Evolutionary conservation across 2,329 filamentous ascomycete genomes (phyloP).

Genomic region (Apiospora phragmitis): DNA sequence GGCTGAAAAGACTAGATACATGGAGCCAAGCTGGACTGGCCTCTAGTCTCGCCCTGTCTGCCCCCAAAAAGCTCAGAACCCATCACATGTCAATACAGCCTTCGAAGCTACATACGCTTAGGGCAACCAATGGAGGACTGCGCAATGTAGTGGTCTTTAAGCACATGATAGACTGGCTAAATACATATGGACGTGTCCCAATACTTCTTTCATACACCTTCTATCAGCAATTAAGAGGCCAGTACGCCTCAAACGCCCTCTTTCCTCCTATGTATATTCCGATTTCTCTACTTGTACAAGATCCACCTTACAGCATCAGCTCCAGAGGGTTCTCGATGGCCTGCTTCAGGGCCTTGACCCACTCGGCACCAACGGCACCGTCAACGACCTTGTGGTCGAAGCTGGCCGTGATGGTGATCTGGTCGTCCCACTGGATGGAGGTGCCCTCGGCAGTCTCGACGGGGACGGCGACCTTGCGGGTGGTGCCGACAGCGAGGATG

Average conservation of each 20-base stretch:
- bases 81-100: background rate
- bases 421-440: conserved; percentile 88
- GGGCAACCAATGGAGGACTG: background rate
- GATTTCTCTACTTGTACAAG: background rate
- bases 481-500: conserved; percentile 93
- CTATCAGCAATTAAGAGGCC: conserved; percentile 1
- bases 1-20: background rate
- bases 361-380: conserved; percentile 93
- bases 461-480: conserved; percentile 91
- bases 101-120: background rate
- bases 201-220: conserved; percentile 11
- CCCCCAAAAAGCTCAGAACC: background rate
- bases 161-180: conserved; percentile 2
- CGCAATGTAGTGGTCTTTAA: background rate
- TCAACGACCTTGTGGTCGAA: conserved; percentile 99
- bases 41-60: background rate
- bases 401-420: conserved; percentile 91
- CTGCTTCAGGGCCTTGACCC: conserved; percentile 96
- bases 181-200: background rate
- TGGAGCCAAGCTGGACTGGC: background rate
- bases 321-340: conserved; percentile 96
- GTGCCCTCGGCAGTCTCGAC: conserved; percentile 82
- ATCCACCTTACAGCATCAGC: conserved; percentile 72
- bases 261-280: background rate
- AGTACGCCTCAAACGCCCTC: conserved; percentile 11